These are phyloP conservation scores for Grosmannia clavigera DNA, from an alignment of 2,329 filamentous ascomycete species.

Conservation along the genomic window DNA sequence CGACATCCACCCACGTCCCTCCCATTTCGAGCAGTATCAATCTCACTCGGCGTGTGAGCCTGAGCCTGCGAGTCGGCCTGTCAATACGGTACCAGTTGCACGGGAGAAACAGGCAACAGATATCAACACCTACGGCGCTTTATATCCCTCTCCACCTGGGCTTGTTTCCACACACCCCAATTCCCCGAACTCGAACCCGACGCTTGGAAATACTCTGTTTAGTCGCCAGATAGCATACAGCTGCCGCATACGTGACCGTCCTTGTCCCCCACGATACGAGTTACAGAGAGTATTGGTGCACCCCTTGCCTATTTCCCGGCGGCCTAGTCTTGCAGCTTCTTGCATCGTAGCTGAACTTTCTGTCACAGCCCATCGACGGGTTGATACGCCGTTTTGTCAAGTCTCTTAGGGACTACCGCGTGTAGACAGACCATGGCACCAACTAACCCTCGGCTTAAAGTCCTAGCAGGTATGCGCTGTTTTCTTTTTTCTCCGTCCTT, in stretches of 20 bases:
- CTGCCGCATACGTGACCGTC: neutral
- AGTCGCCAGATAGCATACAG: neutral
- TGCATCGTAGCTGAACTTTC: neutral
- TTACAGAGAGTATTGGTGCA: neutral
- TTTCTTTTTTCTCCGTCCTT: neutral
- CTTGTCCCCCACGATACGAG: neutral
- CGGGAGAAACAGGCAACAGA: neutral
- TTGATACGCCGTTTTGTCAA: neutral
- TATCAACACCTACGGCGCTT: neutral
- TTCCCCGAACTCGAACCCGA: neutral
- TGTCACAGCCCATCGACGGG: neutral
- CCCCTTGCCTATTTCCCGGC: neutral
- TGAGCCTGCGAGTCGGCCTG: neutral
- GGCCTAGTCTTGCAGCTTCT: neutral
- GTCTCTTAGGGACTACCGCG: neutral
- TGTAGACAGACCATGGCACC: constrained; percentile 37
- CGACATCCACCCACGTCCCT: neutral
- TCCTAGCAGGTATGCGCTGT: constrained; percentile 44
- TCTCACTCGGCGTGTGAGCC: neutral
- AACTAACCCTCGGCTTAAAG: constrained; percentile 45
- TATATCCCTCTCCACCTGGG: neutral
- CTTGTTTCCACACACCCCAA: neutral
- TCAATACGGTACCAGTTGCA: neutral
- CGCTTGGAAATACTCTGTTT: neutral
- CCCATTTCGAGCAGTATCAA: neutral